Evolutionary conservation across 805 yeast genomes (phyloP), one percentile per base, ranked within the genome.

Genomic region (Nakazawaea wyomingensis): DNA sequence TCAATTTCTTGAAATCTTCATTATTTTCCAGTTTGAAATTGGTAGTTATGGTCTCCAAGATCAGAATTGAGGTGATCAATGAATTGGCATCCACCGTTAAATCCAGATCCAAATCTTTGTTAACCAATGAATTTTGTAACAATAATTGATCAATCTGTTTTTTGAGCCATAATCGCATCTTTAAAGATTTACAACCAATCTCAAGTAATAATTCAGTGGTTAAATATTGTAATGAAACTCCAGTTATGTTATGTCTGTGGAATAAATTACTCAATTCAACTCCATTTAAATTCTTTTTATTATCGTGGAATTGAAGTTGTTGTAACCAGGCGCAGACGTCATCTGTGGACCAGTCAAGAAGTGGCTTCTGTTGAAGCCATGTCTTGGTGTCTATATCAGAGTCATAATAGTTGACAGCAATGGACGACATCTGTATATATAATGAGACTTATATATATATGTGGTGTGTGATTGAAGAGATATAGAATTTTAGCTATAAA

Each of bases 141-240:
- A 76, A 60, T 33, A 87, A 62, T 31, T 70, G 75, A 51, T 78
- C 73, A 31, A 88, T 73, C 22, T 77, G 72, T 39, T 72, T 68
- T 56, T 86, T 78, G 33, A 89, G 63, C 31, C 60, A 57, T 3
- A 90, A 66, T 21, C 96, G 69, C 16, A 74, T 72, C 24, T 73
- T 71, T 26, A 84, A 56, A 27, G 68, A 64, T 5, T 48, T 44
- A 1, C 85, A 71, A 2, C 90, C 95, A 54, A 91, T 64, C 41
- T 89, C 96, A 47, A 70, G 67, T 34, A 90, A 73, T 55, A 88
- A 93, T 7, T 74, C 77, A 10, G 85, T 76, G 26, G 78, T 77
- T 39, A 90, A 65, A 48, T 77, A 80, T 2, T 86, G 79, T 40
- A 91, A 64, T 4, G 85, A 70, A 24, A 83, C 76, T 1, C 96